Base-by-base conservation (phyloP, 305 asterid species). In the Stenogyne calaminthoides region DNA sequence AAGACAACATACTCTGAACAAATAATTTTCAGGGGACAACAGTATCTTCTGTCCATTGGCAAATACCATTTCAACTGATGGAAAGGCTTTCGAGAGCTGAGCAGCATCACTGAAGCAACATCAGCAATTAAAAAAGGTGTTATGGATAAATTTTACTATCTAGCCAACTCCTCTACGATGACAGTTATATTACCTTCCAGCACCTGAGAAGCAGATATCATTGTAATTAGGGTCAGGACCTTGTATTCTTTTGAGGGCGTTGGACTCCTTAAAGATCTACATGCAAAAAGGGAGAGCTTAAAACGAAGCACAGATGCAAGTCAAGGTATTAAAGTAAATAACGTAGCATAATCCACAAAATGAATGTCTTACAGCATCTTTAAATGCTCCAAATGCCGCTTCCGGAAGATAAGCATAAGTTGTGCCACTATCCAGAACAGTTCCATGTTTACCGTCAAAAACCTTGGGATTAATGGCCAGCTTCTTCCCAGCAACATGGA, bases 131-230 rank as follows among this genome's bases (percentile, higher is more conserved):
- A 37, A 71, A 76, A 76, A 64, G 42, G 42, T 47, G 64, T 16
- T 44, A 69, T 3, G 34, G 58, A 11, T 64, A 71, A 64, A 27
- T 55, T 42, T 19, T 67, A 72, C 20, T 60, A 16, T 37, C 72
- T 16, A 71, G 64, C 60, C 49, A 51, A 69, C 37, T 74, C n/a
- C n/a, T n/a, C 49, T 54, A 64, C n/a, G 22, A 71, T 37, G 55
- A 71, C 56, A 60, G 66, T 47, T 36, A 67, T 54, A 80, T 66
- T 84, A 94, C 99, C 96, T 92, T 82, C 91, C 97, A 80, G 97
- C 97, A 80, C 98, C 96, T 66, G 99, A 88, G 83, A 95, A 95
- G 82, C 99, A 95, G 70, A 90, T 83, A 79, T 95, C 99, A 65
- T 86, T 84, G 82, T 84, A 90, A 83, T 79, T 88, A 75, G 97